Evolutionary conservation across 148 eudicot genomes (phyloP).

Genomic region (Simmondsia chinensis): DNA sequence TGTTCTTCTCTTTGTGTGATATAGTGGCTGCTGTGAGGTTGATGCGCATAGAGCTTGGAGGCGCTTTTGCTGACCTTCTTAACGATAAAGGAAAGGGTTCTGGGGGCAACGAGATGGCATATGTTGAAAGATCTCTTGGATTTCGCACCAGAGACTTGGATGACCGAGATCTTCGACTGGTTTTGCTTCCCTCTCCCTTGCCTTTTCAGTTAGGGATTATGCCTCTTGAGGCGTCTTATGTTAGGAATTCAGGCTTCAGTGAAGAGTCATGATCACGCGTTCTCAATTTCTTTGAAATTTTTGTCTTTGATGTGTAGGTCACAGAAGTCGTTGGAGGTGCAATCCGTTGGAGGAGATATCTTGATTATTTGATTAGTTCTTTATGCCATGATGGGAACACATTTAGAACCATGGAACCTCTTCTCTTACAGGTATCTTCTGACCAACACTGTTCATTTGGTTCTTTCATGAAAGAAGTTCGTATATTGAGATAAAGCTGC

Average conservation of each 20-base stretch:
- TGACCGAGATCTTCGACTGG: constrained; percentile 84
- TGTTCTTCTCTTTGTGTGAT: constrained; percentile 10
- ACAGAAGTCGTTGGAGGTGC: constrained; percentile 92
- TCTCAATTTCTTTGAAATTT: not conserved
- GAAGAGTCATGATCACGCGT: too few species aligned
- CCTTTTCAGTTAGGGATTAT: too few species aligned
- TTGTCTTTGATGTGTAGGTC: constrained; percentile 36
- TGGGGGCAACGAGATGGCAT: constrained; percentile 78
- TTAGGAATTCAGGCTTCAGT: too few species aligned
- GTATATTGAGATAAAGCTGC: too few species aligned
- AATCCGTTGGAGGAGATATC: constrained; percentile 93
- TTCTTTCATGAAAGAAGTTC: too few species aligned
- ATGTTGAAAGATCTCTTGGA: constrained; percentile 92
- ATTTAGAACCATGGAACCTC: constrained; percentile 79
- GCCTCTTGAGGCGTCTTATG: too few species aligned
- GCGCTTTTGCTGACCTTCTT: constrained; percentile 92
- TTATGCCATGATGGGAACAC: constrained; percentile 57
- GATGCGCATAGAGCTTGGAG: constrained; percentile 94
- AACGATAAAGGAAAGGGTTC: constrained; percentile 95
- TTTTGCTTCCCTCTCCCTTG: constrained; percentile 13
- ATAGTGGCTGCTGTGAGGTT: constrained; percentile 90
- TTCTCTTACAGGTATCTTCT: constrained; percentile 70
- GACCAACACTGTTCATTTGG: not conserved
- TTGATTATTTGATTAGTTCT: constrained; percentile 77
- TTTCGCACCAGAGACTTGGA: constrained; percentile 78